Evolutionary conservation across 2,329 filamentous ascomycete genomes (phyloP).

Genomic region (Sphaerulina populicola): DNA sequence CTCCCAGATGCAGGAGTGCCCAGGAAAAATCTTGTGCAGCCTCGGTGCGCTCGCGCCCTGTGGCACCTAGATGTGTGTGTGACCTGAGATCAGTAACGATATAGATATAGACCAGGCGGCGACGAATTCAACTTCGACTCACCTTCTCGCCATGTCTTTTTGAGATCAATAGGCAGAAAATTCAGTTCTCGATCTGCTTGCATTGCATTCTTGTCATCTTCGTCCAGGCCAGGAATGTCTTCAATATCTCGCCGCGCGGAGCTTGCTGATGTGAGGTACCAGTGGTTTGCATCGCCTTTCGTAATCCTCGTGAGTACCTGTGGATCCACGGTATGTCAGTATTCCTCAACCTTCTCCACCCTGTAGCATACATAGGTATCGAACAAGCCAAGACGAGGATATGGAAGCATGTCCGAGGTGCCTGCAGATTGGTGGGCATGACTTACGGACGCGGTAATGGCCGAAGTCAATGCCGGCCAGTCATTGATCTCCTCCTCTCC

Average conservation of each 20-base stretch:
- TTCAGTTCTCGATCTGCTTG: slow-evolving; percentile 41
- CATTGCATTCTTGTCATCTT: slow-evolving; percentile 25
- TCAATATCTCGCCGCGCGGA: slow-evolving; percentile 50
- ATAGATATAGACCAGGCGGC: too few species aligned
- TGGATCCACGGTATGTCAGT: too few species aligned
- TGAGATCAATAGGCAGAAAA: slow-evolving; percentile 53
- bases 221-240: slow-evolving; percentile 50
- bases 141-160: slow-evolving; percentile 52
- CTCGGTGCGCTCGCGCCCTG: slow-evolving; percentile 54
- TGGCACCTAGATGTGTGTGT: slow-evolving; percentile 36
- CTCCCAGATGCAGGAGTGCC: slow-evolving; percentile 49
- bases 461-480: slow-evolving; percentile 46
- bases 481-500: slow-evolving; percentile 38
- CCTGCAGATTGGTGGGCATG: too few species aligned
- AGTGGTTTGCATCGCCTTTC: slow-evolving; percentile 41
- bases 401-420: too few species aligned
- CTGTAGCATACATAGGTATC: too few species aligned
- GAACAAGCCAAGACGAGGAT: too few species aligned
- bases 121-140: too few species aligned
- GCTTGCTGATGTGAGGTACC: slow-evolving; percentile 52
- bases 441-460: slow-evolving; percentile 37
- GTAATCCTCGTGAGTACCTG: slow-evolving; percentile 45
- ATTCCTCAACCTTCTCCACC: too few species aligned
- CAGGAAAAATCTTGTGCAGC: slow-evolving; percentile 55
- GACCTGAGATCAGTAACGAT: too few species aligned